Base-by-base conservation (phyloP, 768 basidiomycete species). In the Lentinula lateritia region DNA sequence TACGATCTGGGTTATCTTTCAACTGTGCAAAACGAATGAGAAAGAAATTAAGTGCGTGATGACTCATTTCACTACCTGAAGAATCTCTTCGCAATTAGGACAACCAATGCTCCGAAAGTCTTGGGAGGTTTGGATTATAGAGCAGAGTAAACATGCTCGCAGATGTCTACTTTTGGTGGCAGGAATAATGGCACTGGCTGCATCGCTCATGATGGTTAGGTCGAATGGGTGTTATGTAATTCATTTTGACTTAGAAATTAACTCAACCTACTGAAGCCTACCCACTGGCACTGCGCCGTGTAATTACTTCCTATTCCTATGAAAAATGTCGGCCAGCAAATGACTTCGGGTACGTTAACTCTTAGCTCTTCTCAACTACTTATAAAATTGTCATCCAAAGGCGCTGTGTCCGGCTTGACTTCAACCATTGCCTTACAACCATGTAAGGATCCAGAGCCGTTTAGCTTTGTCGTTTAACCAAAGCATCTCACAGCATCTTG, bases 61-160 rank as follows among this genome's bases (percentile, higher is more conserved):
- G 48, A 35, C 3, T 28, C 28, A 23, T 34, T 5, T 53, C 36
- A 36, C 60, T 62, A 95, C 96, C 80, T 95, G 90, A 72, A 98
- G 83, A 66, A 95, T 80, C 70, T 96, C 93, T 67, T 98, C 96
- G 70, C 97, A 99, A 72, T 99, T 99, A 48, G 96, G 96, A 72
- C 97, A 99, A 5, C 97, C 97, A 20, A 79, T 75, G 67, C 84
- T 87, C 46, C 88, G 79, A 72, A 98, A 99, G 66, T 98, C 96
- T 43, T 79, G 76, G 0, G 93, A 86, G 0, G 87, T 79, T 68
- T 93, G 93, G 18, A 98, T 85, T 63, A 97, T 84, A 0, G 95
- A 97, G 74, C 97, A 99, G 43, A 98, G 82, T 1, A 98, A 81
- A 70, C 96, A 99, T 18, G 96, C 95, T 59, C 96, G 83, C 8